These are phyloP conservation scores for Trichosporon sp. DNA, from an alignment of 1,284 basidiomycete genomes.

Conservation along the genomic window DNA sequence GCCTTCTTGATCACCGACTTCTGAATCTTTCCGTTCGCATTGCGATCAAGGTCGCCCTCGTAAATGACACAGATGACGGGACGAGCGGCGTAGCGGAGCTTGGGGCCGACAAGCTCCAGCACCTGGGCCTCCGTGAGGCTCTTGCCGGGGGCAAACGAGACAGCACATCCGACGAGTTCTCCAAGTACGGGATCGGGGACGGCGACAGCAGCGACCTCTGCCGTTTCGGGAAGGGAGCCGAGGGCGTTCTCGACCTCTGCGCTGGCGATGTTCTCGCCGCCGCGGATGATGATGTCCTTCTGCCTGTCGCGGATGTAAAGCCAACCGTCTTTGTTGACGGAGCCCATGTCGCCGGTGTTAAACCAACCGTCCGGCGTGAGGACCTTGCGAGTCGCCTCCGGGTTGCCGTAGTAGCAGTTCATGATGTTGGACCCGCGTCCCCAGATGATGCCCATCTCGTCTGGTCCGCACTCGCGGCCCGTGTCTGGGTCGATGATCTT, in stretches of 20 bases:
- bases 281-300: conserved; percentile 43
- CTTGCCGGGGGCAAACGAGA: conserved; percentile 22
- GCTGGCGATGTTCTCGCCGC: conserved; percentile 40
- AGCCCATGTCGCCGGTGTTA: conserved; percentile 40
- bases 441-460: conserved; percentile 28
- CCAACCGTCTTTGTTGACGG: conserved; percentile 33
- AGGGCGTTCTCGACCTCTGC: conserved; percentile 40
- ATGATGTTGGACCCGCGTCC: conserved; percentile 40
- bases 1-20: conserved; percentile 17
- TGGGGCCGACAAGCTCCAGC: not conserved
- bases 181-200: conserved; percentile 34
- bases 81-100: conserved; percentile 12
- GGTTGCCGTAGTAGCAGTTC: conserved; percentile 36
- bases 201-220: conserved; percentile 35
- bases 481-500: conserved; percentile 33
- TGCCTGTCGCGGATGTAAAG: conserved; percentile 37
- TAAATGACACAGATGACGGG: conserved; percentile 8
- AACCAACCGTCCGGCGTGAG: conserved; percentile 41
- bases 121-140: not conserved
- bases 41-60: conserved; percentile 11
- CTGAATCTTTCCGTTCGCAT: conserved; percentile 20
- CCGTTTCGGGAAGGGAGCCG: conserved; percentile 25
- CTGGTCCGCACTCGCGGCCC: conserved; percentile 17
- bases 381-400: conserved; percentile 6
- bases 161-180: conserved; percentile 35